A percentile compares a stretch with the other conserved stretches of the same genome.
Evolutionary conservation across 768 basidiomycete genomes (phyloP).

Genomic region (Xerocomellus dryophilus): DNA sequence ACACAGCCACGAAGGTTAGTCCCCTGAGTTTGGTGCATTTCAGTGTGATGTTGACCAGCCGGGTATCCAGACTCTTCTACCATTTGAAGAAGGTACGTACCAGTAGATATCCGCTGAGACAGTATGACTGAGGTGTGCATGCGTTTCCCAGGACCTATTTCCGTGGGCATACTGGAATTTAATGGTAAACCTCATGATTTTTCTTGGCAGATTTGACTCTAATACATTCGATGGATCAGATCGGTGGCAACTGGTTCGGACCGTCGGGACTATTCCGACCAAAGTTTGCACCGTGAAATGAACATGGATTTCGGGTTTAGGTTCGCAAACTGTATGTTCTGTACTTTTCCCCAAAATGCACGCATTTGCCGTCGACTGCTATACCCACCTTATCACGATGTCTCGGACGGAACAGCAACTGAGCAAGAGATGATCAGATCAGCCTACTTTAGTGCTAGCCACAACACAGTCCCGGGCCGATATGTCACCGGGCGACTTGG

Average conservation of each 20-base stretch:
- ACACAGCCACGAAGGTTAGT: constrained; percentile 63
- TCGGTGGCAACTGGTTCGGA: constrained; percentile 50
- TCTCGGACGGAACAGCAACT: constrained; percentile 16
- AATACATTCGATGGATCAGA: constrained; percentile 13
- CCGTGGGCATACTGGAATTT: constrained; percentile 70
- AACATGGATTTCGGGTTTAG: neutral
- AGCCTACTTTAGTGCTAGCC: neutral
- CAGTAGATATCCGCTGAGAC: neutral
- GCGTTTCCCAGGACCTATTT: constrained; percentile 28
- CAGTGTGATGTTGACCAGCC: constrained; percentile 5
- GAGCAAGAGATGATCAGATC: neutral
- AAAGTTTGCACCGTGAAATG: constrained; percentile 28
- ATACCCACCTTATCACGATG: neutral
- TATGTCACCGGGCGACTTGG: neutral
- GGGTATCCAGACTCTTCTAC: constrained; percentile 62
- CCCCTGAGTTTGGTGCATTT: neutral
- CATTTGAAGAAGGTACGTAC: constrained; percentile 73
- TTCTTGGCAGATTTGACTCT: constrained; percentile 1
- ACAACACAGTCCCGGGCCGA: constrained; percentile 3
- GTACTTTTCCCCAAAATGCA: neutral
- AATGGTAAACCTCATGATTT: constrained; percentile 46
- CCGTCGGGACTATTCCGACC: constrained; percentile 41
- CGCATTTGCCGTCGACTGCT: constrained; percentile 6
- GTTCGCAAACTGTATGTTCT: neutral
- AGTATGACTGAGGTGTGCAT: neutral